Evolutionary conservation across 2,329 filamentous ascomycete species (phyloP).

Genomic region (Rhexocercosporidium sp.): DNA sequence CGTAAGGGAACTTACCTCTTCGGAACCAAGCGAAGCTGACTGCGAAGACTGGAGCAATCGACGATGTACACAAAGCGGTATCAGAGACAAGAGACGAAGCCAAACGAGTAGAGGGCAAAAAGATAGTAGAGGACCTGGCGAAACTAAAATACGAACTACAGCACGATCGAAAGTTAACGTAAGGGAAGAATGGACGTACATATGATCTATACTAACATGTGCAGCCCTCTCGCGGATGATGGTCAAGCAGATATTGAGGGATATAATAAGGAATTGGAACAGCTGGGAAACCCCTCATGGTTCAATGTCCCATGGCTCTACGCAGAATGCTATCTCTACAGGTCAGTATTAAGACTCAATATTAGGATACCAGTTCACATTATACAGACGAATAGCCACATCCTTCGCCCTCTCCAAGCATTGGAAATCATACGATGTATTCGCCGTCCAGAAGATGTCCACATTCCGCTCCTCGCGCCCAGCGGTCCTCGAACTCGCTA

Average conservation of each 20-base stretch:
- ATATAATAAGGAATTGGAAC: conserved; percentile 86
- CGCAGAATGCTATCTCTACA: conserved; percentile 92
- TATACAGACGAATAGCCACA: conserved; percentile 73
- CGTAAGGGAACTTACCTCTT: conserved; percentile 53
- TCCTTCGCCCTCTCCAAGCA: conserved; percentile 77
- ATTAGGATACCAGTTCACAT: neutral
- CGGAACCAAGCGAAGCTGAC: conserved; percentile 30
- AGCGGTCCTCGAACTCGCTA: conserved; percentile 81
- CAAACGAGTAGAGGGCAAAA: conserved; percentile 81
- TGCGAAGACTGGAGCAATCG: conserved; percentile 82
- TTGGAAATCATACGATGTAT: conserved; percentile 92
- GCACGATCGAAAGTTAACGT: conserved; percentile 83
- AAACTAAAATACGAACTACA: conserved; percentile 93
- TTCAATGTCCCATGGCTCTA: conserved; percentile 87
- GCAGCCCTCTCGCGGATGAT: conserved; percentile 45
- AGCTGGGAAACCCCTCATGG: conserved; percentile 78
- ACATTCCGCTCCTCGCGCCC: conserved; percentile 92
- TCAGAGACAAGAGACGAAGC: conserved; percentile 59
- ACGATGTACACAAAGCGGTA: conserved; percentile 86
- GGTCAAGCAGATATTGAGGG: conserved; percentile 61
- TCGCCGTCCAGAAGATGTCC: conserved; percentile 85
- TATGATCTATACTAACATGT: conserved; percentile 61
- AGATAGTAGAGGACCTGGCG: conserved; percentile 78
- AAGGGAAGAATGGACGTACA: conserved; percentile 41
- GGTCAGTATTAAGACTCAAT: conserved; percentile 45